Conservation (phyloP, 2,329 filamentous ascomycete species). For the Exophiala oligosperma region DNA sequence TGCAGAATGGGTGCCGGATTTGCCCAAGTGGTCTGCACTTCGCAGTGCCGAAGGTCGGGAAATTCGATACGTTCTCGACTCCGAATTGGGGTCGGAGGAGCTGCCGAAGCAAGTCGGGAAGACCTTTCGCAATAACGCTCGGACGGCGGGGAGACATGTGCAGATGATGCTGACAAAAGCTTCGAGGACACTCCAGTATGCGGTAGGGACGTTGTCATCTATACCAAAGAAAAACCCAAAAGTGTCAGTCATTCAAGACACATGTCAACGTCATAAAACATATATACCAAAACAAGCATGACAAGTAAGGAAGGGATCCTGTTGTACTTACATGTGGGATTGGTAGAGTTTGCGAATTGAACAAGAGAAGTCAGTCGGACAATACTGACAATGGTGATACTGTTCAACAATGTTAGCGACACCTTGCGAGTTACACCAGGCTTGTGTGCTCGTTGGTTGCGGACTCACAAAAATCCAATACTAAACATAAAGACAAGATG, state of each 20-base stretch:
- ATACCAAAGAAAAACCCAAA: neutral
- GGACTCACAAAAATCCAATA: conserved; percentile 46
- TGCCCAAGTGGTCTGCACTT: neutral
- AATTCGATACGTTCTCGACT: conserved; percentile 15
- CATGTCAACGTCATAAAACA: no score
- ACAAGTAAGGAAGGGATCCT: neutral
- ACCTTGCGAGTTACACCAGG: neutral
- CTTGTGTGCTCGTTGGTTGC: neutral
- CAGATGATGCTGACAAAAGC: conserved; percentile 20
- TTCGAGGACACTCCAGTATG: conserved; percentile 18
- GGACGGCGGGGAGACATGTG: conserved; percentile 17
- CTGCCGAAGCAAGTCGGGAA: conserved; percentile 22
- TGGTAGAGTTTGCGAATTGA: conserved; percentile 42
- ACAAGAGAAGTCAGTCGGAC: conserved; percentile 47
- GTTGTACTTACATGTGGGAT: conserved; percentile 38
- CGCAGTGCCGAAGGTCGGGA: conserved; percentile 5
- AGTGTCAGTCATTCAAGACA: neutral
- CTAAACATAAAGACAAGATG: conserved; percentile 54
- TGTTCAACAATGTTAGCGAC: conserved; percentile 20
- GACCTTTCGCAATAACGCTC: conserved; percentile 17
- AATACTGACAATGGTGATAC: conserved; percentile 47
- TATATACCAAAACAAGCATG: no score
- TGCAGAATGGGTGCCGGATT: neutral
- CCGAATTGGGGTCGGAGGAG: conserved; percentile 4
- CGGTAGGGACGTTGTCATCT: conserved; percentile 20